Evolutionary conservation across 2,329 filamentous ascomycete species (phyloP).

Genomic region (Aspergillus aculeatus): DNA sequence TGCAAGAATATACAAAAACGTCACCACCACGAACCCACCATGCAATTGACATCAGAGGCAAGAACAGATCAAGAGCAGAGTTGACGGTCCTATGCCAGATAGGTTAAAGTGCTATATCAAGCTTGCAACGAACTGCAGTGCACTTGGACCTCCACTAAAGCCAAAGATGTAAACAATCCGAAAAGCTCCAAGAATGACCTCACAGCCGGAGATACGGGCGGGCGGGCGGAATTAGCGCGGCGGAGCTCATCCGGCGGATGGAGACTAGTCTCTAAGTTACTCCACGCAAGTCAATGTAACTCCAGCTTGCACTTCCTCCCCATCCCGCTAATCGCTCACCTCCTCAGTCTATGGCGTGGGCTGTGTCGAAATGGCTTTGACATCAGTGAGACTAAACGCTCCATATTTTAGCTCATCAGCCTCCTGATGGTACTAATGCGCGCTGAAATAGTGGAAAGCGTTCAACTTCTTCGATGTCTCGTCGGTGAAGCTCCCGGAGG

Average conservation of each 20-base stretch:
- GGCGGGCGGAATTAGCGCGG: slow-evolving; percentile 12
- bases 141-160: not conserved
- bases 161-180: not conserved
- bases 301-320: slow-evolving; percentile 11
- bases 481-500: slow-evolving; percentile 75
- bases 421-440: slow-evolving; percentile 11
- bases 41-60: too few species aligned
- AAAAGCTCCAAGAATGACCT: not conserved
- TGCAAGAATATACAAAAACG: too few species aligned
- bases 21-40: too few species aligned
- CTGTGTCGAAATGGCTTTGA: slow-evolving; percentile 43
- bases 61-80: too few species aligned
- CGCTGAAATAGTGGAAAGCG: slow-evolving; percentile 78
- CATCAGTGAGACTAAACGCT: slow-evolving; percentile 34
- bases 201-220: not conserved
- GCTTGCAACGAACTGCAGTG: too few species aligned
- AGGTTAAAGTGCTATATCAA: too few species aligned
- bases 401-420: not conserved
- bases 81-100: too few species aligned
- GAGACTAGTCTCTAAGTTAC: not conserved
- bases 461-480: slow-evolving; percentile 99
- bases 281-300: slow-evolving; percentile 8
- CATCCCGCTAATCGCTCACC: slow-evolving; percentile 14
- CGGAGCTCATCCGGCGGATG: slow-evolving; percentile 18
- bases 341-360: slow-evolving; percentile 31